Base-by-base conservation (phyloP, 2,329 filamentous ascomycete species). In the Cercospora sojina region DNA sequence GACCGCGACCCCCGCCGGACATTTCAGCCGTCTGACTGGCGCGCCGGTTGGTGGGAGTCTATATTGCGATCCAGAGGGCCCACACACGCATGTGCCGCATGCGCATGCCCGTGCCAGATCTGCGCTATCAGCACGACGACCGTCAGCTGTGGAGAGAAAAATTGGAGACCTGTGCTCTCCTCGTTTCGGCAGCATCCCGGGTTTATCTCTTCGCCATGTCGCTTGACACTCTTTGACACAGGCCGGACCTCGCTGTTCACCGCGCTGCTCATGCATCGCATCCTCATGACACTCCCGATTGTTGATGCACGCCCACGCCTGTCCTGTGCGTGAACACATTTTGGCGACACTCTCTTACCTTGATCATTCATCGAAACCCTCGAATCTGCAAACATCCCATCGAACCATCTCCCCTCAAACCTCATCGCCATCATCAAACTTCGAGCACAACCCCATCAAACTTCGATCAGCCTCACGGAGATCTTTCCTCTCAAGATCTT, bases 231-330 rank as follows among this genome's bases (percentile, higher is more conserved):
- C 43, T 49, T 23, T 49, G 43, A 12, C 51, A 18, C 16, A 56
- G 51, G 51, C 51, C 51, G 51, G 51, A 56, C 51, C 29, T 56
- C 51, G 51, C 51, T 56, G 51, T 18, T 56, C 51, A 56, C 51
- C 31, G 51, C 51, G 20, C 7, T 56, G 23, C 41, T 23, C 43
- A 23, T 49, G 43, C 43, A 20, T 23, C 43, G 18, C 43, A 23
- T 23, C 5, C 35, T 38, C 35, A 38, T 38, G 35, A 38, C n/a
- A 3, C 5, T 38, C 16, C 5, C 35, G 35, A 38, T 8, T 38
- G n/a, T n/a, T n/a, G n/a, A n/a, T n/a, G n/a, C n/a, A n/a, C n/a
- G n/a, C n/a, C n/a, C n/a, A n/a, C n/a, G n/a, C n/a, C n/a, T n/a
- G n/a, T 38, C 35, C 35, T 38, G 35, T 38, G 16, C 35, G 35